A percentile compares a stretch with the other conserved stretches of the same genome.
Evolutionary conservation across 352 stramenopile species (phyloP).

Genomic region (Pythium aquatile): DNA sequence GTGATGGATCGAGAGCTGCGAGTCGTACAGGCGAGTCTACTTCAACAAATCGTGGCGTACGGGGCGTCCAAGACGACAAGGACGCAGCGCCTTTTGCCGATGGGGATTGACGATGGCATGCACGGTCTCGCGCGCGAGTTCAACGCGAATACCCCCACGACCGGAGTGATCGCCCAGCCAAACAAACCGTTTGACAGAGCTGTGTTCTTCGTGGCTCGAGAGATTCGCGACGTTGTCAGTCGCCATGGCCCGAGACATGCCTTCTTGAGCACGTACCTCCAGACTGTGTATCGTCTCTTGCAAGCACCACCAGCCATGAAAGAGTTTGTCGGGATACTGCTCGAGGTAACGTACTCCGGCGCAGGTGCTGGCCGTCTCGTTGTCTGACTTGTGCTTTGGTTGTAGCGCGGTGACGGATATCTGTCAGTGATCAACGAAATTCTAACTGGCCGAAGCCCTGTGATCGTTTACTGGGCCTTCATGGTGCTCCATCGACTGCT

Average conservation of each 20-base stretch:
- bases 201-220: slow-evolving; percentile 56
- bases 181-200: slow-evolving; percentile 82
- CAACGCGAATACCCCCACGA: slow-evolving; percentile 74
- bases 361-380: background rate
- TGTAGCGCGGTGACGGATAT: slow-evolving; percentile 72
- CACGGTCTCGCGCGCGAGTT: slow-evolving; percentile 70
- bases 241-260: slow-evolving; percentile 58
- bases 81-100: slow-evolving; percentile 58
- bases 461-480: slow-evolving; percentile 77
- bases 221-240: slow-evolving; percentile 67
- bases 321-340: slow-evolving; percentile 71
- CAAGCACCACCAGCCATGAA: slow-evolving; percentile 64
- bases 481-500: slow-evolving; percentile 64
- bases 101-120: slow-evolving; percentile 72
- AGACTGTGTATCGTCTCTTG: slow-evolving; percentile 70
- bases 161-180: slow-evolving; percentile 66
- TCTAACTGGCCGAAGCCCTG: slow-evolving; percentile 44
- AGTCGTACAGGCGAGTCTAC: slow-evolving; percentile 57
- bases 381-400: slow-evolving; percentile 7
- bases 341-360: slow-evolving; percentile 46
- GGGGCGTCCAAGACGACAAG: slow-evolving; percentile 64
- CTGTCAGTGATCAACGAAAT: slow-evolving; percentile 65
- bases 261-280: slow-evolving; percentile 73
- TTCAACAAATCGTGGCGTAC: slow-evolving; percentile 56
- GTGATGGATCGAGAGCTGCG: slow-evolving; percentile 71